Base-by-base conservation (phyloP, 768 basidiomycete species). In the Stropharia rugosoannulata region DNA sequence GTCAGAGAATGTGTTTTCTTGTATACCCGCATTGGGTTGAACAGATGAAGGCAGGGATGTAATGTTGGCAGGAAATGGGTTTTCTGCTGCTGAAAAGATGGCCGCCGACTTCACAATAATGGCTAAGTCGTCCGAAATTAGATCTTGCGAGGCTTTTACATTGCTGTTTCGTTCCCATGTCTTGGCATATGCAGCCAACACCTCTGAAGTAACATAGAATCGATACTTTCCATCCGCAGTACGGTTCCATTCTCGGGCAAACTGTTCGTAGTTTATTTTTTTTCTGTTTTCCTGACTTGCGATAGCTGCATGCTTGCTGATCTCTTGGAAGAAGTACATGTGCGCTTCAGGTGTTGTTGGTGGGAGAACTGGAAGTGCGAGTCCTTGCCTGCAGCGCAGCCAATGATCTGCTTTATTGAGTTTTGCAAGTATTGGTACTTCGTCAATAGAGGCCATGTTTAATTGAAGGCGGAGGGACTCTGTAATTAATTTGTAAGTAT, bases 171-270 rank as follows among this genome's bases (percentile, higher is more conserved):
- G 64, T 16, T 64, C 65, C 65, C 66, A 67, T 16, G 61, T 41
- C 44, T 66, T 66, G n/a, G 64, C 59, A 39, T 66, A 64, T 22
- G 55, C 56, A 15, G 22, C 27, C 16, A 68, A 54, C 35, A 68
- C 62, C n/a, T 68, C 67, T 4, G 46, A 32, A 12, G 67, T 68
- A 4, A 65, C 46, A 46, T 68, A 68, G 46, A 62, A 66, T 0
- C 64, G 52, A 16, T 51, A 50, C 22, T 63, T 65, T 27, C 65
- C 65, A 59, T 66, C 60, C 8, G 65, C 64, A 27, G 64, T 43
- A 11, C 48, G 19, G 47, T 66, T 66, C 65, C 64, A 66, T 38
- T 63, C 56, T 19, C 57, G 50, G 11, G 65, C 59, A 59, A 66
- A 66, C 2, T 49, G 52, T n/a, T 59, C 51, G 49, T 48, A 65